Conservation (phyloP, 257 asterid species). For the Scutellaria galericulata region DNA sequence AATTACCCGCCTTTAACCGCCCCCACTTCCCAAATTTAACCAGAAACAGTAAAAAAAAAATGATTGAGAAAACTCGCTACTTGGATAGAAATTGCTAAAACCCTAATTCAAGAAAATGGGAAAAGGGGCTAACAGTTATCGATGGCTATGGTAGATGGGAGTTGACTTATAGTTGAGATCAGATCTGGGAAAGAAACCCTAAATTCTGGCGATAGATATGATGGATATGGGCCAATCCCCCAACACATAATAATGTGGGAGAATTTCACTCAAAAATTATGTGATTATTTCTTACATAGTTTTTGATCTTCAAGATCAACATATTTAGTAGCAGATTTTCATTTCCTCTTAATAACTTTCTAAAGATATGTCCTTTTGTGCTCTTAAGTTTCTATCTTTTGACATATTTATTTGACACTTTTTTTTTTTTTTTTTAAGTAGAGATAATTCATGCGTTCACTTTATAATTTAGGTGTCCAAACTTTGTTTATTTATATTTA, state of each 20-base stretch:
- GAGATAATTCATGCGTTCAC: no score
- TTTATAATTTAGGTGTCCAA: no score
- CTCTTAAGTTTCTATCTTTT: neutral
- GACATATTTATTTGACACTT: neutral
- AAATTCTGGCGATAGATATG: conserved; percentile 32
- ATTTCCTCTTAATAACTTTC: neutral
- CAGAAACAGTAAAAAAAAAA: conserved; percentile 5
- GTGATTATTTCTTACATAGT: neutral
- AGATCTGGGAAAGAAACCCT: conserved; percentile 58
- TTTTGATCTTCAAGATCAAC: neutral
- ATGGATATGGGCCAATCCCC: conserved; percentile 47
- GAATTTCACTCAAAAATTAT: neutral
- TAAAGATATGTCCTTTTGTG: neutral
- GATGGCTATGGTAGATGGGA: conserved; percentile 25
- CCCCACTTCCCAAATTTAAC: conserved; percentile 23
- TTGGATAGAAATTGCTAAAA: conserved; percentile 28
- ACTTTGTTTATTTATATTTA: no score
- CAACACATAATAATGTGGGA: conserved; percentile 27
- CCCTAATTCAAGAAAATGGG: conserved; percentile 37
- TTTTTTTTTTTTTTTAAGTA: neutral
- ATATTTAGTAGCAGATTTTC: neutral
- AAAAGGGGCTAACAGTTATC: conserved; percentile 8
- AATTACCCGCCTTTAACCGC: conserved; percentile 27
- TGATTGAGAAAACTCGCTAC: conserved; percentile 15
- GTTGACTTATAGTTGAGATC: conserved; percentile 43